Percentiles rank a stretch among this genome's conserved stretches.
phyloP scores from a whole-genome alignment of 1,139 yeast species.

The Fermentozyma sake region DNA sequence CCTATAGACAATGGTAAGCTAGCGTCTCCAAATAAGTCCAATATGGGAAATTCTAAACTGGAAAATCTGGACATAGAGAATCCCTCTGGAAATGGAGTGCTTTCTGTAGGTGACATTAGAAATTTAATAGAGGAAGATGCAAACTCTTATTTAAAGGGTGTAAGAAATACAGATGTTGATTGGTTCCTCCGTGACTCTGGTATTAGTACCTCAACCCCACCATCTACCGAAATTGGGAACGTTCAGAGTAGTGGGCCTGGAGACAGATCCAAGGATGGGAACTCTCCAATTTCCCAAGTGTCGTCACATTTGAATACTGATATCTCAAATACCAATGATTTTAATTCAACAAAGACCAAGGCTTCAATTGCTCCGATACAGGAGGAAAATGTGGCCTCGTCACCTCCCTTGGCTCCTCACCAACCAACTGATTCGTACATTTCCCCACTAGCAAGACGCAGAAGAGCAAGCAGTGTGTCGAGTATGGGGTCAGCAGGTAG shows the following conservation, averaged over 20 bases:
- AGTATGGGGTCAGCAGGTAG: conserved; percentile 11
- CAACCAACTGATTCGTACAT: conserved; percentile 4
- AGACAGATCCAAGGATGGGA: too few species aligned
- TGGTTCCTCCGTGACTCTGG: conserved; percentile 45
- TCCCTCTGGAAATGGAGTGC: too few species aligned
- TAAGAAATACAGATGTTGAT: conserved; percentile 35
- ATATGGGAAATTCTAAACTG: too few species aligned
- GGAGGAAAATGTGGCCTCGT: conserved; percentile 20
- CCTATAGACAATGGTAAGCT: too few species aligned
- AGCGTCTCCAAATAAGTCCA: too few species aligned
- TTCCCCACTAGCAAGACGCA: conserved; percentile 6
- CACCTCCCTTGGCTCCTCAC: conserved; percentile 5
- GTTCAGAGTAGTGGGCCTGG: too few species aligned
- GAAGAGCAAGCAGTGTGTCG: conserved; percentile 17
- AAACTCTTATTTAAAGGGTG: conserved; percentile 20
- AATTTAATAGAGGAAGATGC: conserved; percentile 11
- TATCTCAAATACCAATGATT: conserved; percentile 34
- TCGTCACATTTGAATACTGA: conserved; percentile 24
- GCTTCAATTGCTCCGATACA: conserved; percentile 34
- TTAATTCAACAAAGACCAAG: conserved; percentile 26
- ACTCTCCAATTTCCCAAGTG: conserved; percentile 11
- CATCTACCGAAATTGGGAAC: conserved; percentile 1
- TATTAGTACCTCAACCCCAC: conserved; percentile 6
- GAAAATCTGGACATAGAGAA: too few species aligned
- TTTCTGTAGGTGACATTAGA: conserved; percentile 11